These are phyloP conservation scores for Citrus reticulata DNA, from an alignment of 345 rosid species.

Conservation along the genomic window DNA sequence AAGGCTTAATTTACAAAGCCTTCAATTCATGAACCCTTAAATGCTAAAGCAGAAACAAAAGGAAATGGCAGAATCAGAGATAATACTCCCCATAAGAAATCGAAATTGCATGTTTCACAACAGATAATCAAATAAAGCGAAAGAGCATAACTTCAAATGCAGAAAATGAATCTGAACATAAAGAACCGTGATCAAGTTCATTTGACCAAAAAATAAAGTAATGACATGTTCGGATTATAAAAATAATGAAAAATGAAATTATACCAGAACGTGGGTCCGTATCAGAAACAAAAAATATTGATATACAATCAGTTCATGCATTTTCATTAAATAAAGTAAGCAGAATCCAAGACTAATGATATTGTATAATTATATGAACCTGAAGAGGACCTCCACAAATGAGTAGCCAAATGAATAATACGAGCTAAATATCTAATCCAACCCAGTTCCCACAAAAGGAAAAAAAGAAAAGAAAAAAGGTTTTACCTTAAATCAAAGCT, in stretches of 20 bases:
- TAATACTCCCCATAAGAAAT: neutral
- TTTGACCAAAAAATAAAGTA: neutral
- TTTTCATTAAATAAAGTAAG: neutral
- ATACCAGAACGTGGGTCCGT: conserved; percentile 16
- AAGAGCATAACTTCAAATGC: neutral
- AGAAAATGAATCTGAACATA: neutral
- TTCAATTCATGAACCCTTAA: conserved; percentile 11
- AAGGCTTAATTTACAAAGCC: conserved; percentile 19
- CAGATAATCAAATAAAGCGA: neutral
- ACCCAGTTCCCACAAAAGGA: neutral
- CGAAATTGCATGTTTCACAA: neutral
- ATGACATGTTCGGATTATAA: neutral
- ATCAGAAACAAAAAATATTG: neutral
- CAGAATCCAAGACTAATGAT: conserved; percentile 3
- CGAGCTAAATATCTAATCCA: neutral
- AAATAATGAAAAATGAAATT: conserved; percentile 1
- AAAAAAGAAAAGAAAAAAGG: neutral
- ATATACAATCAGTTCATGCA: conserved; percentile 3
- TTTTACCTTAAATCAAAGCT: neutral
- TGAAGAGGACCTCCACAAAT: conserved; percentile 22
- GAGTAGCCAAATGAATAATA: conserved; percentile 3
- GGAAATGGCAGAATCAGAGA: neutral
- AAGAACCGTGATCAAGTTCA: neutral
- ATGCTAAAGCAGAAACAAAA: neutral
- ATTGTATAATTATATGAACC: conserved; percentile 4